Evolutionary conservation across 306 rosid species (phyloP).

Genomic region (Acacia acuminata): DNA sequence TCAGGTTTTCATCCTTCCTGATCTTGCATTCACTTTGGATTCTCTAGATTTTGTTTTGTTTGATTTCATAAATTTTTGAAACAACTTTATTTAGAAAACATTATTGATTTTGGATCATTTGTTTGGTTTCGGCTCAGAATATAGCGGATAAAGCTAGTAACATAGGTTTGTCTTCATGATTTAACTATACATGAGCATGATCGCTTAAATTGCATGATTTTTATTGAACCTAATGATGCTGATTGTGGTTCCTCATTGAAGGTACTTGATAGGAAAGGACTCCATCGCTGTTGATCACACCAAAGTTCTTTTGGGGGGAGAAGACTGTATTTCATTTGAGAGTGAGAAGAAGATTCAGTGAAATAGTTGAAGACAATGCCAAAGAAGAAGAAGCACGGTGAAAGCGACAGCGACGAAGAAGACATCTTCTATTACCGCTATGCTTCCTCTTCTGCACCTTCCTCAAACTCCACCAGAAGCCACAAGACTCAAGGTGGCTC

Average conservation of each 20-base stretch:
- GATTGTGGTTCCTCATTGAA: too few species aligned
- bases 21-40: neutral
- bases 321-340: too few species aligned
- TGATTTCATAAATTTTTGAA: neutral
- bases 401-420: slow-evolving; percentile 56
- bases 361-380: slow-evolving; percentile 26
- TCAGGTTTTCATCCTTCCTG: slow-evolving; percentile 44
- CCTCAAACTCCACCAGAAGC: slow-evolving; percentile 24
- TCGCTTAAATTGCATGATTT: too few species aligned
- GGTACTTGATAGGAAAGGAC: too few species aligned
- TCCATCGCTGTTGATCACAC: too few species aligned
- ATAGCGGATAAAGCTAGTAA: neutral
- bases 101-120: too few species aligned
- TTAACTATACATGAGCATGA: neutral
- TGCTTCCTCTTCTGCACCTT: slow-evolving; percentile 37
- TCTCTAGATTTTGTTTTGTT: neutral
- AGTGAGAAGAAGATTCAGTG: neutral
- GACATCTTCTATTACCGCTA: slow-evolving; percentile 80
- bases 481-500: too few species aligned
- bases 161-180: slow-evolving; percentile 16
- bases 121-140: slow-evolving; percentile 20
- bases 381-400: slow-evolving; percentile 34
- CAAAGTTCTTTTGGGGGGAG: too few species aligned
- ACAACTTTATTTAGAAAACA: too few species aligned
- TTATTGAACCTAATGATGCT: too few species aligned